Evolutionary conservation across 2,329 filamentous ascomycete species (phyloP).

Genomic region (Ophiocordyceps unilateralis): DNA sequence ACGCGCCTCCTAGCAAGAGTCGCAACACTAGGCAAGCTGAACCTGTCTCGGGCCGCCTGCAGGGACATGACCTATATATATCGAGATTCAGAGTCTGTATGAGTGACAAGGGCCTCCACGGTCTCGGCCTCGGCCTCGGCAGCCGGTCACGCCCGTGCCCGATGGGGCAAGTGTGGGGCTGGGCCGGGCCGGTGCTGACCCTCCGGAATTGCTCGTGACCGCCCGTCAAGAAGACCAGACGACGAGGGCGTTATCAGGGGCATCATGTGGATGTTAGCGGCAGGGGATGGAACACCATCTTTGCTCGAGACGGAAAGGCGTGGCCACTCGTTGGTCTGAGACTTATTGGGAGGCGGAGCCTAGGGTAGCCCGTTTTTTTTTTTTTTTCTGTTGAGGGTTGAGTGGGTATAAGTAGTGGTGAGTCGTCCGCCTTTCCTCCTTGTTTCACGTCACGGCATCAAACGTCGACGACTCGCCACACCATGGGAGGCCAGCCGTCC

Average conservation of each 20-base stretch:
- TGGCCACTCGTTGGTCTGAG: neutral
- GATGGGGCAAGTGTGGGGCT: neutral
- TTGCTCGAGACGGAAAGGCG: neutral
- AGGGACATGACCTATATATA: neutral
- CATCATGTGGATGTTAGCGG: neutral
- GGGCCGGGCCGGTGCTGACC: too few relatives aligned
- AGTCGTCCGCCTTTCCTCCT: too few relatives aligned
- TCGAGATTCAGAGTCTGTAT: neutral
- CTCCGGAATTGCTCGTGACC: neutral
- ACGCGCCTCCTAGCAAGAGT: neutral
- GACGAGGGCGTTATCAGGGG: neutral
- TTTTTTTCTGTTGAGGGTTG: too few relatives aligned
- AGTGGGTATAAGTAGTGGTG: too few relatives aligned
- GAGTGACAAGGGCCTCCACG: too few relatives aligned
- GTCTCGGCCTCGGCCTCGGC: too few relatives aligned
- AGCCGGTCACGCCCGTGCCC: neutral
- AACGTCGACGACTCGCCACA: neutral
- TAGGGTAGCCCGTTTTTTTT: too few relatives aligned
- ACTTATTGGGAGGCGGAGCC: neutral
- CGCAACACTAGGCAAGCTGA: neutral
- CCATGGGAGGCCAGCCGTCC: slow-evolving; percentile 29
- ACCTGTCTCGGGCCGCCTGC: neutral
- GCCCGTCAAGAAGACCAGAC: too few relatives aligned
- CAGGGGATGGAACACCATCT: neutral
- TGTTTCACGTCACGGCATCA: too few relatives aligned